Percentiles rank a stretch among this genome's conserved stretches.
Evolutionary conservation across 2,329 filamentous ascomycete species (phyloP).

Genomic region (Talaromyces sp.): DNA sequence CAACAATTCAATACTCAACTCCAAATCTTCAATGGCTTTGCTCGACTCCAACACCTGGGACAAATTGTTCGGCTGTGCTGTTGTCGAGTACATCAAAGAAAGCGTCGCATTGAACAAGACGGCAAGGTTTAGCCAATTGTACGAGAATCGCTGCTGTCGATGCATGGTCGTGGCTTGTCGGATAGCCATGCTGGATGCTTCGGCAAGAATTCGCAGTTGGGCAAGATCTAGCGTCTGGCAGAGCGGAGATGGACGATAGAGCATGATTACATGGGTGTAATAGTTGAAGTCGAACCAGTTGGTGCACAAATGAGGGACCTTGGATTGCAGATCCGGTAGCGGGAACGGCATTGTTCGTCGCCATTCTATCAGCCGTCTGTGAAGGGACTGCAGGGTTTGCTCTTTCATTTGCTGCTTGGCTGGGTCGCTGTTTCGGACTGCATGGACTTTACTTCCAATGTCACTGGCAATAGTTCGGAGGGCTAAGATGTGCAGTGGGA

Average conservation of each 20-base stretch:
- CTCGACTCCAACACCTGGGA: constrained; percentile 22
- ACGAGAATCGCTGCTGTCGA: constrained; percentile 42
- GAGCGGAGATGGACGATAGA: constrained; percentile 49
- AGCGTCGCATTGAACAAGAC: constrained; percentile 45
- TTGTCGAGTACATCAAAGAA: constrained; percentile 47
- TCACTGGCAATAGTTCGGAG: constrained; percentile 45
- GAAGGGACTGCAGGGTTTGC: constrained; percentile 35
- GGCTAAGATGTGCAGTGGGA: constrained; percentile 46
- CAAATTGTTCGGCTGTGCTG: constrained; percentile 37
- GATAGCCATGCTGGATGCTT: constrained; percentile 46
- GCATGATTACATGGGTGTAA: constrained; percentile 47
- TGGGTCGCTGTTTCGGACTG: constrained; percentile 25
- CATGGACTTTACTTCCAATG: constrained; percentile 43
- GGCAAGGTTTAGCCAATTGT: constrained; percentile 47
- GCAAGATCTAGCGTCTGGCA: constrained; percentile 39
- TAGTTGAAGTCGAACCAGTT: constrained; percentile 53
- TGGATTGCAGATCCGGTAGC: constrained; percentile 37
- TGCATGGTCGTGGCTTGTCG: constrained; percentile 43
- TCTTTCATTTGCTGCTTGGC: constrained; percentile 31
- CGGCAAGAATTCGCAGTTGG: constrained; percentile 40
- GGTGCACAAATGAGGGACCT: constrained; percentile 46
- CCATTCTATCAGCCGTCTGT: constrained; percentile 47
- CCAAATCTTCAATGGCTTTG: constrained; percentile 25
- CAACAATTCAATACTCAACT: constrained; percentile 26
- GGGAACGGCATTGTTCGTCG: constrained; percentile 48